These are phyloP conservation scores for Bolboschoenus planiculmis DNA, from an alignment of 176 grass and related monocot species.

Conservation along the genomic window DNA sequence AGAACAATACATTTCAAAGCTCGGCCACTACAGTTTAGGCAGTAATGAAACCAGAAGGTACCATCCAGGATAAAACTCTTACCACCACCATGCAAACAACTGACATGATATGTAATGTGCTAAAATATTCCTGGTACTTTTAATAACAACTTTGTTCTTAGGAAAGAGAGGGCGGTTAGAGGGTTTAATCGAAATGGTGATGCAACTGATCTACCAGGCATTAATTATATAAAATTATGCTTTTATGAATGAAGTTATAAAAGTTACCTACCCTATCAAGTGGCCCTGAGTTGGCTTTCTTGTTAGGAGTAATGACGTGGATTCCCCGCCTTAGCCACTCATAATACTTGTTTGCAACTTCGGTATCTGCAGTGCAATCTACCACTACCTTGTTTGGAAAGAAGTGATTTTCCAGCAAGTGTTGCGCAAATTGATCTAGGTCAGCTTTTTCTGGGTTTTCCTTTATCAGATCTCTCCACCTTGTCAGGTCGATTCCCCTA, in stretches of 20 bases:
- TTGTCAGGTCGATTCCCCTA: conserved; percentile 65
- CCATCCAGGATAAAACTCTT: neutral
- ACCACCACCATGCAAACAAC: neutral
- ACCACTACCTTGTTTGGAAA: conserved; percentile 95
- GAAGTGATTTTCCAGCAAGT: conserved; percentile 86
- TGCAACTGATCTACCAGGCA: neutral
- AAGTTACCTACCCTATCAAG: conserved; percentile 68
- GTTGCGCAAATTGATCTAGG: conserved; percentile 51
- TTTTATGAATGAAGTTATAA: neutral
- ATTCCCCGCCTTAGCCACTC: conserved; percentile 89
- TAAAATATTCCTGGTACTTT: neutral
- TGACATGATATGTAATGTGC: neutral
- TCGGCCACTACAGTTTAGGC: neutral
- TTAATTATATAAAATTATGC: neutral
- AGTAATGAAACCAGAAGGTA: neutral
- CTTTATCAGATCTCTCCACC: conserved; percentile 55
- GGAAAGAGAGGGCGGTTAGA: neutral
- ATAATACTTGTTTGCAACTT: conserved; percentile 73
- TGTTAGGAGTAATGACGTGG: conserved; percentile 94
- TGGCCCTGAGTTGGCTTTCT: conserved; percentile 94
- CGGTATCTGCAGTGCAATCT: conserved; percentile 93
- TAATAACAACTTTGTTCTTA: neutral
- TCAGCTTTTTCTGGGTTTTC: conserved; percentile 55
- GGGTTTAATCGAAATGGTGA: neutral
- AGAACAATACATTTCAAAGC: neutral